These are phyloP conservation scores for Rhododendron kiyosumense DNA, from an alignment of 148 eudicot species.

Conservation along the genomic window DNA sequence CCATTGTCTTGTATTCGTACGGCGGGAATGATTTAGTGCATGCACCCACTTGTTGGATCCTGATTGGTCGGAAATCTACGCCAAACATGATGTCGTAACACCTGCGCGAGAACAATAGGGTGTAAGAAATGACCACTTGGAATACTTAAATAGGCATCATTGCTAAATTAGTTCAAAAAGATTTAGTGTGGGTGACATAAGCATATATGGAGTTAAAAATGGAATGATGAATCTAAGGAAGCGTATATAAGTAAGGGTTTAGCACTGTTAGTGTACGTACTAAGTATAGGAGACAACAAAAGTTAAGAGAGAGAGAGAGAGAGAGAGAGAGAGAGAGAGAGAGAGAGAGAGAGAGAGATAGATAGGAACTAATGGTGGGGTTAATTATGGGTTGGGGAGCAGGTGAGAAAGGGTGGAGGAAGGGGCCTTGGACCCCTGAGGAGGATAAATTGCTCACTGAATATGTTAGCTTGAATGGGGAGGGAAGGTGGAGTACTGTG, in stretches of 20 bases:
- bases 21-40: slow-evolving; percentile 5
- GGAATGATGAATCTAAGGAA: slow-evolving; percentile 15
- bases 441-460: slow-evolving; percentile 43
- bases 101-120: slow-evolving; percentile 6
- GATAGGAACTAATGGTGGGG: slow-evolving; percentile 16
- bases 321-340: too few species aligned
- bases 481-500: slow-evolving; percentile 56
- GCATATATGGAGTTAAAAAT: slow-evolving; percentile 14
- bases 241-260: slow-evolving; percentile 21
- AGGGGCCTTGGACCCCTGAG: slow-evolving; percentile 68
- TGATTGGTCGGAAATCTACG: slow-evolving; percentile 11
- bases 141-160: neutral
- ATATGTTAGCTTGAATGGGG: slow-evolving; percentile 40
- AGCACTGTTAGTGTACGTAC: slow-evolving; percentile 26
- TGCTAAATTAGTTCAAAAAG: neutral
- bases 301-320: too few species aligned
- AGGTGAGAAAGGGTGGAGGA: slow-evolving; percentile 43
- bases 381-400: slow-evolving; percentile 35
- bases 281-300: slow-evolving; percentile 27
- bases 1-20: neutral
- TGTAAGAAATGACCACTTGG: neutral
- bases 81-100: slow-evolving; percentile 8
- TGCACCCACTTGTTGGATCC: slow-evolving; percentile 24
- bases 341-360: too few species aligned
- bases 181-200: slow-evolving; percentile 27